Evolutionary conservation across 257 asterid species (phyloP).

Genomic region (Plantago major): DNA sequence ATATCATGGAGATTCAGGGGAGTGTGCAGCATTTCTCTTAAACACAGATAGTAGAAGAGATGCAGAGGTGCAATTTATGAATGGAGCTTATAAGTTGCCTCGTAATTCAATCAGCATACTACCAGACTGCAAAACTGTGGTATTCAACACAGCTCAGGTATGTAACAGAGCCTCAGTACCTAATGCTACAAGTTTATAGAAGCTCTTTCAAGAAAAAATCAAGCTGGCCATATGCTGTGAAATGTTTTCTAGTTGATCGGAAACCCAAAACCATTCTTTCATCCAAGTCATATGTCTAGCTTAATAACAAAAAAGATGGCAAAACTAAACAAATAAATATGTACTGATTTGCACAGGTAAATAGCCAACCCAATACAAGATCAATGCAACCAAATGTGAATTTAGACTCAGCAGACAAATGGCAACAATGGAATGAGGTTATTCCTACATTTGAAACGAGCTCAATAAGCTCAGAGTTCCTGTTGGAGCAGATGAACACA

Average conservation of each 20-base stretch:
- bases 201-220: background rate
- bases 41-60: slow-evolving; percentile 31
- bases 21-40: slow-evolving; percentile 83
- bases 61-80: slow-evolving; percentile 43
- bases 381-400: slow-evolving; percentile 31
- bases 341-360: slow-evolving; percentile 37
- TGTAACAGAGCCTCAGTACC: slow-evolving; percentile 7
- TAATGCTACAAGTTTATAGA: background rate
- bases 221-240: no score
- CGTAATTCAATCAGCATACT: slow-evolving; percentile 75
- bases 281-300: no score
- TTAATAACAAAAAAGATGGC: no score
- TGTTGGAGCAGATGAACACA: slow-evolving; percentile 75
- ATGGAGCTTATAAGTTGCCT: slow-evolving; percentile 45
- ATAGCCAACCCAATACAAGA: slow-evolving; percentile 43
- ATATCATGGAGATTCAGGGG: slow-evolving; percentile 39
- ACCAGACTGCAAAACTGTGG: slow-evolving; percentile 69
- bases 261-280: no score
- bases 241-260: no score
- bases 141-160: slow-evolving; percentile 83
- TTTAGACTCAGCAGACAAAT: slow-evolving; percentile 39
- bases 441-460: slow-evolving; percentile 42
- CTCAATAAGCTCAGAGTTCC: slow-evolving; percentile 32
- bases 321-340: background rate
- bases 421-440: slow-evolving; percentile 59